Percentiles rank a stretch among this genome's conserved stretches.
These are phyloP conservation scores for Colletotrichum orbiculare DNA, from an alignment of 2,329 filamentous ascomycete genomes.

Conservation along the genomic window DNA sequence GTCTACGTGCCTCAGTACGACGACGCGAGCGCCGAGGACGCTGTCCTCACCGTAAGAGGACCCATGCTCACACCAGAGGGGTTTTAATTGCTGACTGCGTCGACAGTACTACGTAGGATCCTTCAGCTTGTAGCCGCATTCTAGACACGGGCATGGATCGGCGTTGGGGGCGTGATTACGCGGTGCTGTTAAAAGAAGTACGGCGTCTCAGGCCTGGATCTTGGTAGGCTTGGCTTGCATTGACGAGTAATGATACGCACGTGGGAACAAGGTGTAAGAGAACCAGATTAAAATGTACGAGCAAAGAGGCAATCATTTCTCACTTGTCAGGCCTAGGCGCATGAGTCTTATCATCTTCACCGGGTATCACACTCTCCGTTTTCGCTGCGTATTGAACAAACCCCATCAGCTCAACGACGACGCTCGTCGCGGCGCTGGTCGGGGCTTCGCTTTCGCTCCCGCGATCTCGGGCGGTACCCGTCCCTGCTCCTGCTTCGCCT, in stretches of 20 bases:
- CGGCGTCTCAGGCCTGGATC: not conserved
- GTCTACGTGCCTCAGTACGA: slow-evolving; percentile 82
- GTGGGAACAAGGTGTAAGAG: no score
- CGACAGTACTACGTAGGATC: slow-evolving; percentile 52
- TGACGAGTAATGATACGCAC: not conserved
- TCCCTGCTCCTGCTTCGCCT: slow-evolving; percentile 32
- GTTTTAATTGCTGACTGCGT: slow-evolving; percentile 6
- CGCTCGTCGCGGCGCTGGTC: slow-evolving; percentile 29
- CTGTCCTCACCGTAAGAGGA: slow-evolving; percentile 76
- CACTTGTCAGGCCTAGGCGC: no score
- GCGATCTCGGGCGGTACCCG: slow-evolving; percentile 13
- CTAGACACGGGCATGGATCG: not conserved
- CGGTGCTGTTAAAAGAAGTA: no score
- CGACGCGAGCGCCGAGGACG: slow-evolving; percentile 72
- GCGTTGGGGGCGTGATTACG: not conserved
- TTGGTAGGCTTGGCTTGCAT: not conserved
- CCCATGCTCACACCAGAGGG: no score
- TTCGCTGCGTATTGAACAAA: not conserved
- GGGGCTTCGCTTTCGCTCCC: slow-evolving; percentile 27
- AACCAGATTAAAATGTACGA: no score
- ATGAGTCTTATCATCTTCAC: not conserved
- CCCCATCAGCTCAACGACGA: not conserved
- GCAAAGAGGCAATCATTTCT: no score
- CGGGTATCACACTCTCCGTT: slow-evolving; percentile 1
- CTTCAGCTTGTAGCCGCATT: slow-evolving; percentile 45